A percentile compares a stretch with the other conserved stretches of the same genome.
Evolutionary conservation across 139 green algal genomes (phyloP).

Genomic region (Edaphochlamys debaryana): DNA sequence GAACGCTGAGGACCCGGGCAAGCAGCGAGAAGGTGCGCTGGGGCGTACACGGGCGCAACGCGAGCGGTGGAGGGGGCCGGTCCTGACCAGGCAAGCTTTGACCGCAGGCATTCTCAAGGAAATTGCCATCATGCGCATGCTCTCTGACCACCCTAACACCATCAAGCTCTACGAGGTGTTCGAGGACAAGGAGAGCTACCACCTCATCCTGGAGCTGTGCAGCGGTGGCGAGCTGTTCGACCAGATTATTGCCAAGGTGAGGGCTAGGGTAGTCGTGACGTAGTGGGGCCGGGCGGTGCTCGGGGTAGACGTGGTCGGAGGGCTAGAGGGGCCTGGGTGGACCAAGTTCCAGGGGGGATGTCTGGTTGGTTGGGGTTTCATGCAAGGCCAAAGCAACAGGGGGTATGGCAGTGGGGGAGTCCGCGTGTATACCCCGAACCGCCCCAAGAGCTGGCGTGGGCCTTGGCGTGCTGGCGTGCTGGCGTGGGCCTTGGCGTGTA

Average conservation of each 20-base stretch:
- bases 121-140: constrained; percentile 72
- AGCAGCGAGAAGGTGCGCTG: constrained; percentile 66
- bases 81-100: not conserved
- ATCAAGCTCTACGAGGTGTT: constrained; percentile 64
- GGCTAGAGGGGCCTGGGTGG: no score
- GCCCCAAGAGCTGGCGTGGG: no score
- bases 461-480: no score
- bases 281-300: no score
- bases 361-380: no score
- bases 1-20: constrained; percentile 54
- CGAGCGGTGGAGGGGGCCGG: not conserved
- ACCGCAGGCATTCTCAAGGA: constrained; percentile 69
- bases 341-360: no score
- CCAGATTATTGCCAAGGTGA: constrained; percentile 73
- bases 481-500: no score
- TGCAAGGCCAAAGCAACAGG: no score
- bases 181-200: constrained; percentile 62
- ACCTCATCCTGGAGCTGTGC: constrained; percentile 69
- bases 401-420: no score
- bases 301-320: no score
- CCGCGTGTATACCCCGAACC: no score
- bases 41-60: no score
- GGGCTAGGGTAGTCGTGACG: not conserved
- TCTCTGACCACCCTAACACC: constrained; percentile 68
- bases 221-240: constrained; percentile 80